Evolutionary conservation across 208 protist genomes (phyloP), one percentile per base, ranked within the genome.

Genomic region (Crithidia fasciculata): DNA sequence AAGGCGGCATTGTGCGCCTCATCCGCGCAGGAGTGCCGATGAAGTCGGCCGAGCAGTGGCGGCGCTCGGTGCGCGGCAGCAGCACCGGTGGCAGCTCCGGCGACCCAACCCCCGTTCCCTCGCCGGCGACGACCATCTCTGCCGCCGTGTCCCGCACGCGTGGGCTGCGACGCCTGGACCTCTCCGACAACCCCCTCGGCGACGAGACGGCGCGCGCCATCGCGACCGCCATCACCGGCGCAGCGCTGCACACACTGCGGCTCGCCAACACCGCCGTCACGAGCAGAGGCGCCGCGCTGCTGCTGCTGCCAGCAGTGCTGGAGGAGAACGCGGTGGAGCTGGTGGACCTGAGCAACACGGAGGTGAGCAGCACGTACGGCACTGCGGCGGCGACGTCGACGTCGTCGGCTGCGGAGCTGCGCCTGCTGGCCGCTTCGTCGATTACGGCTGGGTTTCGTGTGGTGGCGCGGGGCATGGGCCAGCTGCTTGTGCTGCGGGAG

Each of bases 181-280:
- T 89, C 10, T 91, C 86, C 10, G 77, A 81, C 18, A 94, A 94
- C 69, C 53, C 69, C 12, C 68, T 94, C 10, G 80, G 86, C 36
- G 85, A 91, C 39, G 74, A 61, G 40, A 87, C 89, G 45, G 79
- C 88, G 39, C 63, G 52, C 18, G 80, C 76, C 16, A 6, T 94
- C 36, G 82, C 74, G 9, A 59, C 67, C 43, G 84, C 82, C 18
- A 75, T 91, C 49, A 45, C 69, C 40, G 83, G 88, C 58, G 74
- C 72, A 5, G 77, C 84, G 28, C 72, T 92, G 61, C 78, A 76
- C n/a, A 83, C 80, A 8, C 61, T 93, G 53, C 76, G 88, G 41
- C 53, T 93, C 13, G 86, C 82, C 77, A 80, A 76, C 41, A 93
- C 86, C 64, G 54, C 60, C 18, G 69, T 88, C 47, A 83, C 83